Evolutionary conservation across 1,139 yeast genomes (phyloP).

Genomic region (Yamadazyma siamensis): DNA sequence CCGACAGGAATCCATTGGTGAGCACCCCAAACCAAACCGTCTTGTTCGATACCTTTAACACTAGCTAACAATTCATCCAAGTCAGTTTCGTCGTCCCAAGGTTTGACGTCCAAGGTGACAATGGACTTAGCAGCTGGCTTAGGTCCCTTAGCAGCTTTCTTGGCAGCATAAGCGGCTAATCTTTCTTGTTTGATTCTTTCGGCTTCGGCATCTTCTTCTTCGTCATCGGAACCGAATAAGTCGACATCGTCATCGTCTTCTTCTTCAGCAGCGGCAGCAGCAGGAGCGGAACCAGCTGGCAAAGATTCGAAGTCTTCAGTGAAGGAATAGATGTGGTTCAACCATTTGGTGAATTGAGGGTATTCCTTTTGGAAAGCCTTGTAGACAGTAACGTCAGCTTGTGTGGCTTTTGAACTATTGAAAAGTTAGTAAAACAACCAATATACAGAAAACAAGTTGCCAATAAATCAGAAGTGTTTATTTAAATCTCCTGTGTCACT

Average conservation of each 20-base stretch:
- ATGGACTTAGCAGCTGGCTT: constrained; percentile 98
- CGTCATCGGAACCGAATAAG: constrained; percentile 92
- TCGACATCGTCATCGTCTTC: constrained; percentile 92
- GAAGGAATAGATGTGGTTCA: constrained; percentile 94
- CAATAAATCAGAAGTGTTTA: constrained; percentile 35
- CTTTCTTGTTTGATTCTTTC: constrained; percentile 96
- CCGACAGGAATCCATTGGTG: constrained; percentile 95
- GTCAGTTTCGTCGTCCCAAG: constrained; percentile 99
- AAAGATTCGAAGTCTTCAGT: constrained; percentile 76
- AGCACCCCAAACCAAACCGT: constrained; percentile 99
- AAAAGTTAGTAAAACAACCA: too few relatives aligned
- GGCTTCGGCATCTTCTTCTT: constrained; percentile 93
- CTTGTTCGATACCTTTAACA: constrained; percentile 80
- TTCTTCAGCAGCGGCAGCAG: constrained; percentile 60
- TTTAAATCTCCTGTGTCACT: constrained; percentile 66
- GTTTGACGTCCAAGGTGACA: constrained; percentile 96
- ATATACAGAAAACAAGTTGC: too few relatives aligned
- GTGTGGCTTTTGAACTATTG: constrained; percentile 81
- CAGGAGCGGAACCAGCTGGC: constrained; percentile 72
- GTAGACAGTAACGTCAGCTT: constrained; percentile 92
- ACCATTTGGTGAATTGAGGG: constrained; percentile 98
- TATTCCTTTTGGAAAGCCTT: constrained; percentile 90
- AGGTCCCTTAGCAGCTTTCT: constrained; percentile 96
- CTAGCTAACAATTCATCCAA: constrained; percentile 81
- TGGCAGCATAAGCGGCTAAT: constrained; percentile 95